Evolutionary conservation across 169 alveolate genomes (phyloP).

Genomic region (Perkinsus chesapeaki): DNA sequence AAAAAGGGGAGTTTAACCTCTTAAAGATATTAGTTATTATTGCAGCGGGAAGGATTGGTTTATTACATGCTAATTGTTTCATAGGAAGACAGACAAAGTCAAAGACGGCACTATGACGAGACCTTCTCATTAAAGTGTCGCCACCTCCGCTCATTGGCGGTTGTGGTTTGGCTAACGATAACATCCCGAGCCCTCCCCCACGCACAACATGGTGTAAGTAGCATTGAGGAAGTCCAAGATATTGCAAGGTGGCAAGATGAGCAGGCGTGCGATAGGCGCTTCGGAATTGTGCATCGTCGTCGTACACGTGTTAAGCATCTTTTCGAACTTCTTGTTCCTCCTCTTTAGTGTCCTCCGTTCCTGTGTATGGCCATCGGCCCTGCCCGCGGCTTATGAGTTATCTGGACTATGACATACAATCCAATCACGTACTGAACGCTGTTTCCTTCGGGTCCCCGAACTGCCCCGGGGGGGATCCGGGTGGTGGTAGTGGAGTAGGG

Average conservation of each 20-base stretch:
- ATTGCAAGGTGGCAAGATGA: background rate
- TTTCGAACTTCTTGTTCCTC: background rate
- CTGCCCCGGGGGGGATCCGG: background rate
- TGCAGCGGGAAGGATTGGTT: background rate
- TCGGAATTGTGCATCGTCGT: background rate
- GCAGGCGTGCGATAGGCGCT: background rate
- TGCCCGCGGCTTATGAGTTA: background rate
- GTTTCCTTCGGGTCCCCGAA: background rate
- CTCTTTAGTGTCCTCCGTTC: background rate
- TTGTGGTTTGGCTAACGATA: too few relatives aligned
- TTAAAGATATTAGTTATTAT: background rate
- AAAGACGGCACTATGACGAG: background rate
- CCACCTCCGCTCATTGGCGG: too few relatives aligned
- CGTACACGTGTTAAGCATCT: too few relatives aligned
- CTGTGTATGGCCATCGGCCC: background rate
- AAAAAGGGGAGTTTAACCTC: background rate
- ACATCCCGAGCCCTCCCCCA: too few relatives aligned
- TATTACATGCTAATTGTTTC: background rate
- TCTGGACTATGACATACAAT: background rate
- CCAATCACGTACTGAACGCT: background rate
- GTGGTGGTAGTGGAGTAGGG: background rate
- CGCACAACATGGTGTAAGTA: background rate
- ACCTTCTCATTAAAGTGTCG: too few relatives aligned
- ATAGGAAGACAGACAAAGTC: background rate
- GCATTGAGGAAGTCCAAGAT: background rate